phyloP scores from a whole-genome alignment of 495 filamentous ascomycete genomes.

The Penicillium cataractarum region DNA sequence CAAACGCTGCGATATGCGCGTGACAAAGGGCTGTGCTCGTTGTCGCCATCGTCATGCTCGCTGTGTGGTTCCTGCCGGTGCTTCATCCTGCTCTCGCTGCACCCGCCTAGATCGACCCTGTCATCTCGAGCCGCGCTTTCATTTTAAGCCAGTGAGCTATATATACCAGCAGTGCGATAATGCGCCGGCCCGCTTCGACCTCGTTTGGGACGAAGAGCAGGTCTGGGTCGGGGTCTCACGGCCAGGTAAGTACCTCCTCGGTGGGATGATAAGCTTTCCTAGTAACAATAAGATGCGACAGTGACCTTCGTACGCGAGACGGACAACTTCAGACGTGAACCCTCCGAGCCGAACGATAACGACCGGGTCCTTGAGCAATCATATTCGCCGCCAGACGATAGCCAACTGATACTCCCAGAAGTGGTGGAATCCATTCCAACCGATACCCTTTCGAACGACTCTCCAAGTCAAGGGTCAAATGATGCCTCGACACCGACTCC shows the following conservation, averaged over 20 bases:
- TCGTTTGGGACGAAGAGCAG: slow-evolving; percentile 40
- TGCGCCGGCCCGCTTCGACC: slow-evolving; percentile 32
- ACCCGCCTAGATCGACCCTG: slow-evolving; percentile 37
- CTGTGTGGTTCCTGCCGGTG: slow-evolving; percentile 35
- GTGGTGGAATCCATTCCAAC: not conserved
- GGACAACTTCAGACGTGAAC: slow-evolving; percentile 8
- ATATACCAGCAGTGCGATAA: slow-evolving; percentile 40
- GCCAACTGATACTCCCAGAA: not conserved
- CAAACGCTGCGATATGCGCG: slow-evolving; percentile 32
- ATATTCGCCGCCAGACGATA: slow-evolving; percentile 5
- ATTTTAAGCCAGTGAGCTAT: slow-evolving; percentile 42
- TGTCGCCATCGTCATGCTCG: slow-evolving; percentile 48
- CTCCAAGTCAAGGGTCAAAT: not conserved
- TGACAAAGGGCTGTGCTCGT: slow-evolving; percentile 43
- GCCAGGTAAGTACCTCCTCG: slow-evolving; percentile 27
- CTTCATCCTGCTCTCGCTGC: slow-evolving; percentile 40
- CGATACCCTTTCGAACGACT: not conserved
- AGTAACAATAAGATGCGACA: not conserved
- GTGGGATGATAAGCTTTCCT: not conserved
- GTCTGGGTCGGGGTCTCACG: slow-evolving; percentile 39
- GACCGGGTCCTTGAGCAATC: not conserved
- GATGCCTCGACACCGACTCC: slow-evolving; percentile 22
- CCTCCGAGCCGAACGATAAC: not conserved
- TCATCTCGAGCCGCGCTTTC: slow-evolving; percentile 42
- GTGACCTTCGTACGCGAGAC: slow-evolving; percentile 41